phyloP scores from a whole-genome alignment of 805 yeast genomes.

The Candida odintsovae region DNA sequence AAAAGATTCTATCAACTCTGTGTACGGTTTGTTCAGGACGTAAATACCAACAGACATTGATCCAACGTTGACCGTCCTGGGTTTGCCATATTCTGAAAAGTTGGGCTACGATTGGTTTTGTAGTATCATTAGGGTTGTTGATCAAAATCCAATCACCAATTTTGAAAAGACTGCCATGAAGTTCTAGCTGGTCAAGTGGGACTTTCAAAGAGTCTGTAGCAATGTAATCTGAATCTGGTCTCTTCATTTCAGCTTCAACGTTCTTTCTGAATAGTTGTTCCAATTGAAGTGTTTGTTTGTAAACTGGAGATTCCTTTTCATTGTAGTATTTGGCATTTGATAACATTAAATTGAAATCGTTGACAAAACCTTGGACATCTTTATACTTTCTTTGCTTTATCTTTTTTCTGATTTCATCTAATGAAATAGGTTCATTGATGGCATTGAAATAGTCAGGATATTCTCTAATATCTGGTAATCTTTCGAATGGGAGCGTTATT shows the following conservation, averaged over 20 bases:
- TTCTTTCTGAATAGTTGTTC: conserved; percentile 55
- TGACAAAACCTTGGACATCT: conserved; percentile 68
- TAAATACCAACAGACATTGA: conserved; percentile 96
- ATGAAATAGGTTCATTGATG: conserved; percentile 55
- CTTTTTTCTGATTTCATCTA: conserved; percentile 71
- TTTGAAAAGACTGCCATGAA: conserved; percentile 64
- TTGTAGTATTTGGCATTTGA: conserved; percentile 65
- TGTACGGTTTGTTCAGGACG: conserved; percentile 98
- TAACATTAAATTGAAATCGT: conserved; percentile 71
- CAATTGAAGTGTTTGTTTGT: conserved; percentile 55
- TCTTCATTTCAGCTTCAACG: conserved; percentile 63
- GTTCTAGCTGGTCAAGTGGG: conserved; percentile 74
- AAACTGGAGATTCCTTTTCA: conserved; percentile 50
- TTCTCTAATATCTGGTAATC: conserved; percentile 61
- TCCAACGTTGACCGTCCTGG: conserved; percentile 76
- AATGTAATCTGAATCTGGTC: conserved; percentile 75
- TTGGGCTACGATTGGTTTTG: conserved; percentile 91
- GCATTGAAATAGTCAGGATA: conserved; percentile 40
- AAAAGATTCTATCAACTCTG: conserved; percentile 80
- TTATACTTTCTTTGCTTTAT: conserved; percentile 81
- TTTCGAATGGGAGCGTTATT: conserved; percentile 67
- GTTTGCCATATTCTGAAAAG: conserved; percentile 88
- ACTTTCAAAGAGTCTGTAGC: conserved; percentile 51
- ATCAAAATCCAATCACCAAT: conserved; percentile 96
- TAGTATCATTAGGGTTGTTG: conserved; percentile 79